phyloP scores from a whole-genome alignment of 2,329 filamentous ascomycete species.

The Aotearoamyces nothofagi region DNA sequence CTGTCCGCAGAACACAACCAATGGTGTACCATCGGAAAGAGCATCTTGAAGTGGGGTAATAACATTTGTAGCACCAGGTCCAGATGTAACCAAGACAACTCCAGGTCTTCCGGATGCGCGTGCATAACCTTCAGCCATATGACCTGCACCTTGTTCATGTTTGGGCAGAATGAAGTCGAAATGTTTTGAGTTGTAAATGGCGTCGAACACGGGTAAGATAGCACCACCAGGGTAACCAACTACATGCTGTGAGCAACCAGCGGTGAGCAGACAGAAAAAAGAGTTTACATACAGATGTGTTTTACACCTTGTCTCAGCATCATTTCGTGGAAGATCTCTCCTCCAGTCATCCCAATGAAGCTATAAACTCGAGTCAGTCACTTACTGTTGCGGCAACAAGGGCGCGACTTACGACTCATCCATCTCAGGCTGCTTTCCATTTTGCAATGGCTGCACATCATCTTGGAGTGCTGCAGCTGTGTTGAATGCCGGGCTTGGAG shows the following conservation, averaged over 20 bases:
- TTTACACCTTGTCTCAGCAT: conserved; percentile 88
- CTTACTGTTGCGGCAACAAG: conserved; percentile 4
- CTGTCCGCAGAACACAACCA: conserved; percentile 94
- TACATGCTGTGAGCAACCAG: conserved; percentile 6
- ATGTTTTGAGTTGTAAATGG: conserved; percentile 94
- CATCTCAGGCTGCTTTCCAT: conserved; percentile 44
- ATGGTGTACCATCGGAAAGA: conserved; percentile 83
- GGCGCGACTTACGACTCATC: conserved; percentile 58
- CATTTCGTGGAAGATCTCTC: conserved; percentile 98
- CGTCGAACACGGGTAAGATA: conserved; percentile 95
- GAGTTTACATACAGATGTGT: conserved; percentile 65
- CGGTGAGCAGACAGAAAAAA: conserved; percentile 1
- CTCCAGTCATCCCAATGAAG: conserved; percentile 89
- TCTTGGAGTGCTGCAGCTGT: conserved; percentile 24
- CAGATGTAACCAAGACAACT: conserved; percentile 92
- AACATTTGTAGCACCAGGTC: conserved; percentile 91
- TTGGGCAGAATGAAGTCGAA: conserved; percentile 92
- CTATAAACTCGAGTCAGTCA: conserved; percentile 23
- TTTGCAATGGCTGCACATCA: conserved; percentile 51
- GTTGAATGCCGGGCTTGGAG: conserved; percentile 49
- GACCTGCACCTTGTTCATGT: conserved; percentile 94
- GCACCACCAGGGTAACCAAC: conserved; percentile 57
- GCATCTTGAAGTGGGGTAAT: conserved; percentile 95
- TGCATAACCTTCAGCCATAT: conserved; percentile 97
- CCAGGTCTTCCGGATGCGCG: conserved; percentile 86